phyloP scores from a whole-genome alignment of 1,139 yeast species.

The Lodderomyces margitis region DNA sequence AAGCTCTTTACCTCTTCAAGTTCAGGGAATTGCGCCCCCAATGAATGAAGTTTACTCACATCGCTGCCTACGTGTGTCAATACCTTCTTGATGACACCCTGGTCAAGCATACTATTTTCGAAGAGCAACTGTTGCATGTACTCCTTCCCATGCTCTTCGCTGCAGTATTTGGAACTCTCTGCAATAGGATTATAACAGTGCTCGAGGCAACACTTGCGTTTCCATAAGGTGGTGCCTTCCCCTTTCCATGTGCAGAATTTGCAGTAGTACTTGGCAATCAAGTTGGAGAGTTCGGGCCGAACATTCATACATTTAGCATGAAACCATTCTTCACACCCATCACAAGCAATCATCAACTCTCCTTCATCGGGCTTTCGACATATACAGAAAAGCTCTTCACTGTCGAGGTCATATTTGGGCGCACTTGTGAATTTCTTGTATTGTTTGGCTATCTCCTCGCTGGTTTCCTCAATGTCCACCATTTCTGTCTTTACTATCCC shows the following conservation, averaged over 20 bases:
- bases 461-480: conserved; percentile 19
- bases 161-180: conserved; percentile 67
- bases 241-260: conserved; percentile 64
- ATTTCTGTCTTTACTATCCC: neutral
- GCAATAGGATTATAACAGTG: conserved; percentile 60
- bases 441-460: conserved; percentile 45
- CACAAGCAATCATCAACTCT: conserved; percentile 87
- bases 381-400: conserved; percentile 72
- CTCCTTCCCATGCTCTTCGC: conserved; percentile 64
- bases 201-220: conserved; percentile 66
- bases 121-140: conserved; percentile 42
- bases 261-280: conserved; percentile 70
- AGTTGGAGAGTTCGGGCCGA: conserved; percentile 48
- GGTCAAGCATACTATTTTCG: conserved; percentile 17
- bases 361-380: conserved; percentile 76
- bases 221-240: conserved; percentile 56
- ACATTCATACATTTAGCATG: conserved; percentile 79
- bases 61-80: conserved; percentile 15
- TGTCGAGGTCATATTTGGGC: conserved; percentile 44
- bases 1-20: conserved; percentile 32
- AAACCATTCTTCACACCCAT: conserved; percentile 94
- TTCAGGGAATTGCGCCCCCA: conserved; percentile 43
- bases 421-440: conserved; percentile 43
- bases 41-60: conserved; percentile 11
- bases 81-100: conserved; percentile 21